phyloP scores from a whole-genome alignment of 441 rosid species.

The Mallotus japonicus region DNA sequence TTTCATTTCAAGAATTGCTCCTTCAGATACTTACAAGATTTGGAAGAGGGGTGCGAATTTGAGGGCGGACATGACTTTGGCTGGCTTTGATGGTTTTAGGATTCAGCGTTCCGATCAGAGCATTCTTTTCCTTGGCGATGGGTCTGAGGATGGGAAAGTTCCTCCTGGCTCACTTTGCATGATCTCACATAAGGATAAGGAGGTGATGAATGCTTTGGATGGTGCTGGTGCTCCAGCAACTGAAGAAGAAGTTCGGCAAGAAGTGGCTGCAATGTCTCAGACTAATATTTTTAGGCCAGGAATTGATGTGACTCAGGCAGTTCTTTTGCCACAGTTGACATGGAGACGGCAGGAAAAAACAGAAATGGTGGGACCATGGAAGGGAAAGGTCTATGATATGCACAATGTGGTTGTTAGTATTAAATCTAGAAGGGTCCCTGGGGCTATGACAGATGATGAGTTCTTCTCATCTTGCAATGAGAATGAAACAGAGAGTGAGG shows the following conservation, averaged over 20 bases:
- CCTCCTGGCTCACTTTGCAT: constrained; percentile 82
- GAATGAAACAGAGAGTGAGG: constrained; percentile 74
- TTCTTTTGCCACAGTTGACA: constrained; percentile 74
- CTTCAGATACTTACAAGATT: constrained; percentile 91
- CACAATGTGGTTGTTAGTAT: constrained; percentile 93
- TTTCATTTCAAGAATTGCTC: constrained; percentile 88
- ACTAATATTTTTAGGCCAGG: constrained; percentile 95
- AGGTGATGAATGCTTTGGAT: constrained; percentile 89
- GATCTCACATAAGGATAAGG: constrained; percentile 89
- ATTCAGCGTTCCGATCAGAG: constrained; percentile 94
- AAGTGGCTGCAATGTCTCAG: constrained; percentile 87
- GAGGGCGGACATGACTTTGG: constrained; percentile 97
- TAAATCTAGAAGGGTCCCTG: constrained; percentile 88
- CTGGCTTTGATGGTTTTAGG: constrained; percentile 92
- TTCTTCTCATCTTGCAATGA: constrained; percentile 64
- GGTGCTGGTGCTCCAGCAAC: constrained; percentile 77
- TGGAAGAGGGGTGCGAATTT: constrained; percentile 93
- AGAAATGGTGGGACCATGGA: constrained; percentile 89
- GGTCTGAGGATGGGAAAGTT: constrained; percentile 77
- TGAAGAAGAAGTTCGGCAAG: constrained; percentile 83
- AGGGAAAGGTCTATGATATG: constrained; percentile 93
- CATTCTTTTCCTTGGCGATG: constrained; percentile 89
- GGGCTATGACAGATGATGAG: constrained; percentile 95
- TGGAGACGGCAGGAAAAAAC: constrained; percentile 97
- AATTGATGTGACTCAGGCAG: constrained; percentile 91